These are phyloP conservation scores for Didymella arachidicola DNA, from an alignment of 2,329 filamentous ascomycete genomes.

Conservation along the genomic window DNA sequence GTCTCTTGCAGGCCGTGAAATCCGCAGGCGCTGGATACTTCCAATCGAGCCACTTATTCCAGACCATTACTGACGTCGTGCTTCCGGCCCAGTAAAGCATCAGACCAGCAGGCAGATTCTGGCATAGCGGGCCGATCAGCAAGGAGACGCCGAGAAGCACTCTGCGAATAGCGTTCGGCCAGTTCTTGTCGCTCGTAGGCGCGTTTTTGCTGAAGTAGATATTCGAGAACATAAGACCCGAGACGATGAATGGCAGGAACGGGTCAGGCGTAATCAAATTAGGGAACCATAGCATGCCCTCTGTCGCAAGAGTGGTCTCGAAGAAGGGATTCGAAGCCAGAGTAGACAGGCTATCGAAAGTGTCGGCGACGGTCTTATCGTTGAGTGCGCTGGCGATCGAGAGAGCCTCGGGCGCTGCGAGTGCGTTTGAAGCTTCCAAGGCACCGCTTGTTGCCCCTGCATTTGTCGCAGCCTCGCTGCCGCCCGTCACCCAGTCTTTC, in stretches of 20 bases:
- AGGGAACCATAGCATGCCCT: slow-evolving; percentile 69
- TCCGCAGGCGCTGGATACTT: slow-evolving; percentile 38
- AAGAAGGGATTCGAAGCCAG: slow-evolving; percentile 40
- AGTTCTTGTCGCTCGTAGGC: slow-evolving; percentile 22
- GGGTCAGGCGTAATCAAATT: slow-evolving; percentile 64
- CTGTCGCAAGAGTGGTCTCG: slow-evolving; percentile 61
- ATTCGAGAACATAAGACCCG: slow-evolving; percentile 59
- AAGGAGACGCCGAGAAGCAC: slow-evolving; percentile 41
- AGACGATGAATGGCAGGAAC: slow-evolving; percentile 60
- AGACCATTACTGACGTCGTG: slow-evolving; percentile 44
- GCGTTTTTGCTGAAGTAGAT: slow-evolving; percentile 46
- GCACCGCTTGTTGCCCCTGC: background rate
- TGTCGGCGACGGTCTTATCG: background rate
- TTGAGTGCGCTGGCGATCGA: background rate
- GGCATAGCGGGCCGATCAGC: slow-evolving; percentile 43
- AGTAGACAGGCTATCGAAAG: slow-evolving; percentile 17
- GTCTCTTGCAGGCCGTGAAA: slow-evolving; percentile 39
- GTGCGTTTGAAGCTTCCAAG: background rate
- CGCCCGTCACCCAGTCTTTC: slow-evolving; percentile 3
- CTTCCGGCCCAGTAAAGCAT: slow-evolving; percentile 53
- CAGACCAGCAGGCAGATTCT: slow-evolving; percentile 52
- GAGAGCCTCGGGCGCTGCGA: background rate
- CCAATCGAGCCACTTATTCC: slow-evolving; percentile 45
- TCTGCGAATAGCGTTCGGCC: slow-evolving; percentile 33
- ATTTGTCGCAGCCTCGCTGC: background rate